Evolutionary conservation across 1,284 basidiomycete species (phyloP).

Genomic region (Ceratobasidium sp.): DNA sequence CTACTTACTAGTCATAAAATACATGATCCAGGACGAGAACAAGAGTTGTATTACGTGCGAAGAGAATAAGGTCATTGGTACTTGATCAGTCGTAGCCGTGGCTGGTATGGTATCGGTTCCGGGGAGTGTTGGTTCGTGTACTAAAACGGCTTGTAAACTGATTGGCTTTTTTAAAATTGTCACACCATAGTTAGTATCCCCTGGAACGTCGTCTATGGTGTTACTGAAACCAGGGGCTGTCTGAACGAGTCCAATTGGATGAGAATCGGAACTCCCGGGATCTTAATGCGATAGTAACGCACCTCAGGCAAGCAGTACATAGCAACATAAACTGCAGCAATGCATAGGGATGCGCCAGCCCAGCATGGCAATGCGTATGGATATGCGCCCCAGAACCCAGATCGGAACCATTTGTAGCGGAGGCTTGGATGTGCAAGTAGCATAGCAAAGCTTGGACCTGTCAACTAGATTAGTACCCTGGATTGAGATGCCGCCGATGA

Average conservation of each 20-base stretch:
- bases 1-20: constrained; percentile 28
- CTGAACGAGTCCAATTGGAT: background rate
- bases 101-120: background rate
- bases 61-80: background rate
- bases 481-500: background rate
- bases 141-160: background rate
- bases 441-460: constrained; percentile 29
- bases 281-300: background rate
- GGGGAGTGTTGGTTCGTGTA: background rate
- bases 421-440: constrained; percentile 17
- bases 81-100: background rate
- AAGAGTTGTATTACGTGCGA: constrained; percentile 29
- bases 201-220: background rate
- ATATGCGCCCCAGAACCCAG: constrained; percentile 14
- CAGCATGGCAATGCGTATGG: constrained; percentile 39
- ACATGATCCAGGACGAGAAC: constrained; percentile 41
- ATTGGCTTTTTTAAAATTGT: background rate
- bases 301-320: constrained; percentile 27
- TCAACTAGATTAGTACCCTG: background rate
- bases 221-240: constrained; percentile 11
- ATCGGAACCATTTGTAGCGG: constrained; percentile 21
- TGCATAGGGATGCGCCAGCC: constrained; percentile 21
- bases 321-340: constrained; percentile 16
- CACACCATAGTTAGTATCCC: background rate
- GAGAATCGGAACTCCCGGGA: background rate